Evolutionary conservation across 768 basidiomycete species (phyloP).

Genomic region (Hemileccinum rubropunctum): DNA sequence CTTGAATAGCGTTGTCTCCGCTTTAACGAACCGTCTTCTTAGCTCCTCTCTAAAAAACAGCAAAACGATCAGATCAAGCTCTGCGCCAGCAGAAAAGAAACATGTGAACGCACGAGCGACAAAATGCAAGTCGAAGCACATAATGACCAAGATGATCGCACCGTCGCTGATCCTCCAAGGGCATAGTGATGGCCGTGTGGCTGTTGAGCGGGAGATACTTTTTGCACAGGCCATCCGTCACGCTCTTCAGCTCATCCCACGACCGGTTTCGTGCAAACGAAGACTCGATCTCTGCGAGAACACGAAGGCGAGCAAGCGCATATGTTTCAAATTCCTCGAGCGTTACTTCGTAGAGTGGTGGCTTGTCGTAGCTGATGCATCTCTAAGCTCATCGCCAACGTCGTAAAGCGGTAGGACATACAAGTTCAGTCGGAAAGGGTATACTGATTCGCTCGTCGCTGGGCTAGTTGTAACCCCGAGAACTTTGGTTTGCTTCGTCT

Average conservation of each 20-base stretch:
- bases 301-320: slow-evolving; percentile 83
- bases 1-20: slow-evolving; percentile 81
- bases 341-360: slow-evolving; percentile 85
- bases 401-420: slow-evolving; percentile 34
- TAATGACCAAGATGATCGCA: slow-evolving; percentile 92
- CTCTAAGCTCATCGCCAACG: slow-evolving; percentile 4
- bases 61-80: not conserved
- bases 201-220: slow-evolving; percentile 75
- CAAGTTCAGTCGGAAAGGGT: slow-evolving; percentile 81
- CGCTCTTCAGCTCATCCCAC: slow-evolving; percentile 70
- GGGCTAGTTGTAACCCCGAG: not conserved
- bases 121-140: slow-evolving; percentile 91
- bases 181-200: slow-evolving; percentile 46
- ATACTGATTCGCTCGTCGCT: slow-evolving; percentile 25
- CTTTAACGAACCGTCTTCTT: slow-evolving; percentile 81
- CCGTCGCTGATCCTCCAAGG: slow-evolving; percentile 62
- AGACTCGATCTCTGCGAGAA: slow-evolving; percentile 90
- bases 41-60: slow-evolving; percentile 73
- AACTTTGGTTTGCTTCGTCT: not conserved
- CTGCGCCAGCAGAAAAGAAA: not conserved
- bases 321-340: slow-evolving; percentile 93
- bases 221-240: slow-evolving; percentile 60
- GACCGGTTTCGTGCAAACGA: slow-evolving; percentile 79
- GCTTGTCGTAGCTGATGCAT: slow-evolving; percentile 72
- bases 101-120: slow-evolving; percentile 74